These are phyloP conservation scores for Raffaelea ambrosiae DNA, from an alignment of 2,329 filamentous ascomycete species.

Conservation along the genomic window DNA sequence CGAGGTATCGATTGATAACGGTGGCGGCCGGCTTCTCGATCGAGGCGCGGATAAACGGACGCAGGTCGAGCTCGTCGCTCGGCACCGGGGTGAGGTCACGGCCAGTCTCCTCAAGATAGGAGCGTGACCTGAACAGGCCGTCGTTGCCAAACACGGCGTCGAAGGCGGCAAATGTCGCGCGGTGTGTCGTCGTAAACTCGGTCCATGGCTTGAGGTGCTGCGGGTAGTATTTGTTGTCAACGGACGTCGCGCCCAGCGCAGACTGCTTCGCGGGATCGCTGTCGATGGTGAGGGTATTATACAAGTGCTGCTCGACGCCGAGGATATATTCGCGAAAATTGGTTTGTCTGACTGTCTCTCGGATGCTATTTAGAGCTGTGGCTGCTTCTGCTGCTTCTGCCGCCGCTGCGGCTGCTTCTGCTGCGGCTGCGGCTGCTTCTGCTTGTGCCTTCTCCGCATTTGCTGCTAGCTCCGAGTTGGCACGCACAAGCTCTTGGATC, in stretches of 20 bases:
- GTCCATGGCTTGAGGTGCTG: conserved; percentile 2
- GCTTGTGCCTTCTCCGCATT: no score
- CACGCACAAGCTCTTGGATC: no score
- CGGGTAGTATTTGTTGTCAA: conserved; percentile 2
- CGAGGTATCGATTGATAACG: conserved; percentile 1
- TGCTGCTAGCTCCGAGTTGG: no score
- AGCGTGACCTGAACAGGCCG: not conserved
- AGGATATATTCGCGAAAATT: no score
- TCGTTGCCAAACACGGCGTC: not conserved
- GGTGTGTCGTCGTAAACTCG: not conserved
- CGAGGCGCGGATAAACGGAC: conserved; percentile 3
- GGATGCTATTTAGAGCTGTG: no score
- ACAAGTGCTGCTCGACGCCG: no score
- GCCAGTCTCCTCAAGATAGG: not conserved
- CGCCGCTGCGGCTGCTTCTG: no score
- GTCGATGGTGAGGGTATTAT: no score
- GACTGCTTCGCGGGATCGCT: no score
- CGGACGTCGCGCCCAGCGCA: not conserved
- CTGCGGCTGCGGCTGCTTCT: no score
- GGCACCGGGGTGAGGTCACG: not conserved
- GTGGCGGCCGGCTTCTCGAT: conserved; percentile 6
- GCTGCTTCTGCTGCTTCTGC: no score
- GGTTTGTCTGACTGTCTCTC: no score
- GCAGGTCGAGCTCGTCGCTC: conserved; percentile 4
- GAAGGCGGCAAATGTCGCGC: not conserved